A percentile compares a stretch with the other conserved stretches of the same genome.
phyloP scores from a whole-genome alignment of 768 basidiomycete species.

The Lentinus tigrinus region DNA sequence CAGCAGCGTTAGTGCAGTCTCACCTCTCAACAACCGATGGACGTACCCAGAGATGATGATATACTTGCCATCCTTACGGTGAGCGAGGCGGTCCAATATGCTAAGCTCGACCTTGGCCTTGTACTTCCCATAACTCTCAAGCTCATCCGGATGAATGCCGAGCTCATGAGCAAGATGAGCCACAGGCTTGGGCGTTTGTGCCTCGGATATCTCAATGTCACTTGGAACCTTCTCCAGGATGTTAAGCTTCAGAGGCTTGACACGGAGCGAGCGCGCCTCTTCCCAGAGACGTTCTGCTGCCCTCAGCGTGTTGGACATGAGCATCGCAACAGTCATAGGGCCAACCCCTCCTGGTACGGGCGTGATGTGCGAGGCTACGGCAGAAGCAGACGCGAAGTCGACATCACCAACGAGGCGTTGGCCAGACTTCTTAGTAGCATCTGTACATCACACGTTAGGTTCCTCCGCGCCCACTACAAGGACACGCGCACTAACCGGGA shows the following conservation, averaged over 20 bases:
- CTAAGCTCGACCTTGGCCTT: conserved; percentile 96
- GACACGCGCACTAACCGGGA: conserved; percentile 54
- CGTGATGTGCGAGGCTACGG: conserved; percentile 86
- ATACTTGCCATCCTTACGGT: conserved; percentile 92
- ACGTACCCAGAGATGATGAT: conserved; percentile 87
- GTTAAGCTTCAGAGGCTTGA: conserved; percentile 78
- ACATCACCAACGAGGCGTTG: conserved; percentile 97
- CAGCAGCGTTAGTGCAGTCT: background rate
- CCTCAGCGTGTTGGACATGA: conserved; percentile 91
- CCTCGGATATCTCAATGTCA: conserved; percentile 95
- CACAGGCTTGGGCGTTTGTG: conserved; percentile 90
- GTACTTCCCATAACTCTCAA: conserved; percentile 93
- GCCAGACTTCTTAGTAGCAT: conserved; percentile 90
- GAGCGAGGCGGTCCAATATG: conserved; percentile 78
- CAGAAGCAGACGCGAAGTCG: conserved; percentile 73
- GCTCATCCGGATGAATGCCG: conserved; percentile 79
- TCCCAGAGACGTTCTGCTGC: conserved; percentile 85
- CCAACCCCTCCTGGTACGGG: conserved; percentile 99
- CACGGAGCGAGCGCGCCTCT: conserved; percentile 57
- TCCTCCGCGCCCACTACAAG: background rate
- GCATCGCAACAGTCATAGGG: conserved; percentile 99
- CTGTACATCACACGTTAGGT: conserved; percentile 35
- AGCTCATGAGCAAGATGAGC: conserved; percentile 83
- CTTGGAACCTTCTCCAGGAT: conserved; percentile 87
- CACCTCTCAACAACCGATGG: background rate